Conservation (phyloP, 2,329 filamentous ascomycete genomes). For the Pyrenophora tritici-repentis region DNA sequence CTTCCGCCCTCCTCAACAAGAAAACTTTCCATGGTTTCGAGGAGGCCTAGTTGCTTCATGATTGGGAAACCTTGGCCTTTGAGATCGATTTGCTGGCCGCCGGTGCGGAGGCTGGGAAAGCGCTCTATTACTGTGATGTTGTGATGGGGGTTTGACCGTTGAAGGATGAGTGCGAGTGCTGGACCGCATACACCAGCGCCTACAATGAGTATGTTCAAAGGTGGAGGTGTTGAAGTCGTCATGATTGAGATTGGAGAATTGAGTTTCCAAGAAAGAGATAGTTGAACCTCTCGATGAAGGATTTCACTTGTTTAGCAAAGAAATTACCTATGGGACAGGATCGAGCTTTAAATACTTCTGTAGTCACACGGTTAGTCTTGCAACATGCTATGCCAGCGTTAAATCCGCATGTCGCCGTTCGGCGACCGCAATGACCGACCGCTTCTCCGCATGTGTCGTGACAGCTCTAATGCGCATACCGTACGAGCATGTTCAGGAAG, state of each 20-base stretch:
- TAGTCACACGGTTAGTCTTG: neutral
- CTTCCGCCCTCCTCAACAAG: slow-evolving; percentile 49
- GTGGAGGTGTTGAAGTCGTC: neutral
- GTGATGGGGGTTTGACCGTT: slow-evolving; percentile 46
- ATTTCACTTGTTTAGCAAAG: no score
- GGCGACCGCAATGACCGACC: slow-evolving; percentile 3
- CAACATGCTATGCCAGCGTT: neutral
- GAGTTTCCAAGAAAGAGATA: no score
- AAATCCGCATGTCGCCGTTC: neutral
- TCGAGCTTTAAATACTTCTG: neutral
- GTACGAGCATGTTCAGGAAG: neutral
- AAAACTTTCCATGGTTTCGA: slow-evolving; percentile 38
- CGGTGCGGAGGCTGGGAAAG: slow-evolving; percentile 49
- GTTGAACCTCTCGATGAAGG: no score
- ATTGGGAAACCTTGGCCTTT: slow-evolving; percentile 50
- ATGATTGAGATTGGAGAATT: neutral
- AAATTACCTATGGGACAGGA: no score
- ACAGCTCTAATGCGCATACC: no score
- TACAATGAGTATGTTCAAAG: slow-evolving; percentile 36
- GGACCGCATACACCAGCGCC: slow-evolving; percentile 37
- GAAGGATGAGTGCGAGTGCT: slow-evolving; percentile 58
- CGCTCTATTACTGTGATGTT: slow-evolving; percentile 52
- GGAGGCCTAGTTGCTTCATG: slow-evolving; percentile 48
- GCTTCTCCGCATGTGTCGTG: neutral
- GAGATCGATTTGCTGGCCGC: slow-evolving; percentile 55